Conservation (phyloP, 2,329 filamentous ascomycete genomes). For the Leptographium galeiforme region DNA sequence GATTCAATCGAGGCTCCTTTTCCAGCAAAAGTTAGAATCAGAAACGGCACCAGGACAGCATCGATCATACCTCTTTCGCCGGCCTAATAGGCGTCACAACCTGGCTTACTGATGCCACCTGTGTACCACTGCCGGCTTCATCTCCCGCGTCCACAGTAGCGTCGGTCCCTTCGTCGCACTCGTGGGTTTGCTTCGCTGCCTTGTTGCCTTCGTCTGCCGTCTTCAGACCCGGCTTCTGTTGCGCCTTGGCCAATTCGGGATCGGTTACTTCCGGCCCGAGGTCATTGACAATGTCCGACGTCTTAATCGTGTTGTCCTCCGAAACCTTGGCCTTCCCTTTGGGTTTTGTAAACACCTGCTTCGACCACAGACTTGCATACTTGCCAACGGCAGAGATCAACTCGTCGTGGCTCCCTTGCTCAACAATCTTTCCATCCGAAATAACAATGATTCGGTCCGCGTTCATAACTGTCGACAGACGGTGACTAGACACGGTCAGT, state of each 20-base stretch:
- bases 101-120: conserved; percentile 5
- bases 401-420: conserved; percentile 47
- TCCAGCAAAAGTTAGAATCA: conserved; percentile 23
- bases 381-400: conserved; percentile 44
- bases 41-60: background rate
- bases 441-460: conserved; percentile 56
- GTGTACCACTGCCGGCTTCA: conserved; percentile 9
- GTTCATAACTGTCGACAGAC: conserved; percentile 58
- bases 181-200: no score
- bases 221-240: conserved; percentile 5
- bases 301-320: conserved; percentile 12
- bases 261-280: conserved; percentile 22
- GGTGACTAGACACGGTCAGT: conserved; percentile 31
- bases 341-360: conserved; percentile 37
- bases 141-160: conserved; percentile 6
- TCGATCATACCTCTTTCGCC: conserved; percentile 35
- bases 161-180: background rate
- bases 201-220: background rate
- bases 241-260: conserved; percentile 22
- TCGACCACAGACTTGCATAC: conserved; percentile 53
- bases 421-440: conserved; percentile 46
- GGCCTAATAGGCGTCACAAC: conserved; percentile 22
- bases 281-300: conserved; percentile 21
- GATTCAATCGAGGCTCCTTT: conserved; percentile 42
- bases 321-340: conserved; percentile 23